phyloP scores from a whole-genome alignment of 345 rosid species.

The Hevea brasiliensis region DNA sequence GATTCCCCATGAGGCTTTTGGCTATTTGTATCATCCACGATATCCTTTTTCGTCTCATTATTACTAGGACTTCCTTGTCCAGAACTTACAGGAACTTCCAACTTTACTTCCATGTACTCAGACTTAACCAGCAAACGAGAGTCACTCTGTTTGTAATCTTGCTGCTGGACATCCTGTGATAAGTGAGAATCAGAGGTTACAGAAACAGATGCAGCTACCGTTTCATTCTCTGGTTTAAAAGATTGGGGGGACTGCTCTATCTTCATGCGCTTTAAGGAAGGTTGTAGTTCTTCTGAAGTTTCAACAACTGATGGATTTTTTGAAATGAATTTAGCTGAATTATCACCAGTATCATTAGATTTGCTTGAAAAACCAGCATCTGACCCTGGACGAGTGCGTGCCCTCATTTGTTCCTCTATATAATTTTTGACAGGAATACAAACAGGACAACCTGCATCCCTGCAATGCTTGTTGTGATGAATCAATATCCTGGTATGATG shows the following conservation, averaged over 20 bases:
- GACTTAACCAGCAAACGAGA: conserved; percentile 44
- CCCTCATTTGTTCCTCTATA: conserved; percentile 52
- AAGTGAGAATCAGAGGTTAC: conserved; percentile 34
- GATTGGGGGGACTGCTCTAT: conserved; percentile 61
- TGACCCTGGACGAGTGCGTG: conserved; percentile 42
- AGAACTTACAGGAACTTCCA: conserved; percentile 48
- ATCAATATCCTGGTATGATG: conserved; percentile 62
- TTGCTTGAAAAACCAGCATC: conserved; percentile 44
- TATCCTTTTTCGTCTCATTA: conserved; percentile 51
- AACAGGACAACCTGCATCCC: conserved; percentile 71
- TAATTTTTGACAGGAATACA: conserved; percentile 75
- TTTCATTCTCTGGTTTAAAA: conserved; percentile 46
- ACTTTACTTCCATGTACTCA: conserved; percentile 56
- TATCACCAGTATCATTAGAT: conserved; percentile 44
- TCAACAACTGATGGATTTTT: conserved; percentile 46
- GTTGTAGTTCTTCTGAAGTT: conserved; percentile 56
- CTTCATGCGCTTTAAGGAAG: conserved; percentile 80
- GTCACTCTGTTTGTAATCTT: conserved; percentile 48
- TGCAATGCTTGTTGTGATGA: conserved; percentile 64
- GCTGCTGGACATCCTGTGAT: conserved; percentile 47
- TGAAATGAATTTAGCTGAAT: conserved; percentile 41
- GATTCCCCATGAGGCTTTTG: conserved; percentile 48
- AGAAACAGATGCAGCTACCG: conserved; percentile 40
- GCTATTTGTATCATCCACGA: conserved; percentile 44
- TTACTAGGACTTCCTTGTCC: conserved; percentile 50